Evolutionary conservation across 768 basidiomycete species (phyloP).

Genomic region (Clavaria fumosa): DNA sequence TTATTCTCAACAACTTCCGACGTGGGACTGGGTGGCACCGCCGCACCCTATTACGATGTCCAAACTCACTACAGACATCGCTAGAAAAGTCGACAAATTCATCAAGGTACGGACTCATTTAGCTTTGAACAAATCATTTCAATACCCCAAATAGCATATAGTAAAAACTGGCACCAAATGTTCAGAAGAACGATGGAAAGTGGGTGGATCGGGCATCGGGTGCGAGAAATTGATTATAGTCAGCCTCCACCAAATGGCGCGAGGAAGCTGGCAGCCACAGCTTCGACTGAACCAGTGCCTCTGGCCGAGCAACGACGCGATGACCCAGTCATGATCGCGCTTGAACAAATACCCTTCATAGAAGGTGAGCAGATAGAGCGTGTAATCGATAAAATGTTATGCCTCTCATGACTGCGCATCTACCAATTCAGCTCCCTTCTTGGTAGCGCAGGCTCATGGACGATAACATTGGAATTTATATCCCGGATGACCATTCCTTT

Average conservation of each 20-base stretch:
- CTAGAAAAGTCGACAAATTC: constrained; percentile 60
- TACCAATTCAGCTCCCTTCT: too few relatives aligned
- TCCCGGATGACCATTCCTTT: too few relatives aligned
- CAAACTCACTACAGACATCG: constrained; percentile 68
- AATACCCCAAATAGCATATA: constrained; percentile 5
- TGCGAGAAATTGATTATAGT: constrained; percentile 59
- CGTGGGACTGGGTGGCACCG: constrained; percentile 64
- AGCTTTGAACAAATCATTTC: constrained; percentile 5
- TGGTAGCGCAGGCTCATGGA: too few relatives aligned
- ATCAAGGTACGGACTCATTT: constrained; percentile 29
- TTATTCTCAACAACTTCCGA: constrained; percentile 74
- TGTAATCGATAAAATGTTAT: too few relatives aligned
- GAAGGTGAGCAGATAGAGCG: too few relatives aligned
- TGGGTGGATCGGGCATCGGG: constrained; percentile 38
- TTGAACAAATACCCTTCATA: too few relatives aligned
- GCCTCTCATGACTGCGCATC: too few relatives aligned
- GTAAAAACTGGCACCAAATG: constrained; percentile 23
- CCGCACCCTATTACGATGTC: constrained; percentile 62
- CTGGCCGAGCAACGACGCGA: too few relatives aligned
- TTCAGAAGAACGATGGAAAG: constrained; percentile 42
- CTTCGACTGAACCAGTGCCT: too few relatives aligned
- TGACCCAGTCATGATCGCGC: too few relatives aligned
- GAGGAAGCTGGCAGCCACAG: constrained; percentile 73
- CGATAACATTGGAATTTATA: too few relatives aligned
- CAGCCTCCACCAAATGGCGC: constrained; percentile 69